These are phyloP conservation scores for Blastobotrys americana DNA, from an alignment of 805 yeast species.

Conservation along the genomic window DNA sequence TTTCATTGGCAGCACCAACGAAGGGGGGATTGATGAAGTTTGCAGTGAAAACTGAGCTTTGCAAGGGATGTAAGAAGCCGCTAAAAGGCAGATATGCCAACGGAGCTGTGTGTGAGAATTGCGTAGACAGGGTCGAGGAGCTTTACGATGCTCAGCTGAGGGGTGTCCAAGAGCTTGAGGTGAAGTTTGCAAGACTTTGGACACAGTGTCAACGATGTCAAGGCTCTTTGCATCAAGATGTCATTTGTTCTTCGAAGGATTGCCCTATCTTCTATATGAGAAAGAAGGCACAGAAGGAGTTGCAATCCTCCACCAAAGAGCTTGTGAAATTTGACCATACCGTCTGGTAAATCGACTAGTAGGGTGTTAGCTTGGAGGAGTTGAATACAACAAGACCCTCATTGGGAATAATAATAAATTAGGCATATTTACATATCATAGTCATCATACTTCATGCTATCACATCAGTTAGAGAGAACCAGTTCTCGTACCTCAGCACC, in stretches of 20 bases:
- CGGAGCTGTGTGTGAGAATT: constrained; percentile 76
- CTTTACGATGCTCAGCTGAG: constrained; percentile 76
- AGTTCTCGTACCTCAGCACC: constrained; percentile 9
- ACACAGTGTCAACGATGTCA: constrained; percentile 98
- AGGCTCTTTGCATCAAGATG: constrained; percentile 93
- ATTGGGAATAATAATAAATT: not conserved
- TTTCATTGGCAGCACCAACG: constrained; percentile 60
- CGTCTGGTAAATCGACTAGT: too few relatives aligned
- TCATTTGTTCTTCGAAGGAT: constrained; percentile 87
- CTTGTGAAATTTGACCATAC: constrained; percentile 55
- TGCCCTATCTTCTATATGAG: constrained; percentile 98
- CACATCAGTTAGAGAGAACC: not conserved
- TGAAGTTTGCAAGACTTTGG: constrained; percentile 84
- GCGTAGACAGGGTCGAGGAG: constrained; percentile 65
- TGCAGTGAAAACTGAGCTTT: constrained; percentile 79
- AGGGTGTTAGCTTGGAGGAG: not conserved
- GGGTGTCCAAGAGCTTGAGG: constrained; percentile 71
- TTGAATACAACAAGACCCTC: too few relatives aligned
- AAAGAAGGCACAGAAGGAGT: constrained; percentile 73
- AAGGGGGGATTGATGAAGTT: constrained; percentile 87
- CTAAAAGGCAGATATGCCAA: constrained; percentile 45
- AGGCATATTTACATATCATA: not conserved
- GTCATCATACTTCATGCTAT: not conserved
- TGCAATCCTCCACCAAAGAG: constrained; percentile 49
- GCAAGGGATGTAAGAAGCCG: constrained; percentile 84